Percentiles rank a stretch among this genome's conserved stretches.
Conservation (phyloP, 306 rosid genomes). For the Cucurbita argyrosperma region DNA sequence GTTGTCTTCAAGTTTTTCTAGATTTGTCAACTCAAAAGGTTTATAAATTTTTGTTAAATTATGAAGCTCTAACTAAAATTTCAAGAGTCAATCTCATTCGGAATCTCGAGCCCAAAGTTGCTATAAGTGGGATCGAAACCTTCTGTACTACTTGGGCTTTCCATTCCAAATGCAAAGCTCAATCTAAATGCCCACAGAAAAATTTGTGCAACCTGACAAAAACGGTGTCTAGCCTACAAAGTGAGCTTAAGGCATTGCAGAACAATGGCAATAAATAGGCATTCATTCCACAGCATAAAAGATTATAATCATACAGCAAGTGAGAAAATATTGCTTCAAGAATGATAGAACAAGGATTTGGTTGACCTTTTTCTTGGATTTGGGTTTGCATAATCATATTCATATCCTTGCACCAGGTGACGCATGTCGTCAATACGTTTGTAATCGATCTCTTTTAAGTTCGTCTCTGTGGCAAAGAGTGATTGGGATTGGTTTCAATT, state of each 20-base stretch:
- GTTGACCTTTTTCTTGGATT: not conserved
- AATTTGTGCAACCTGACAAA: not conserved
- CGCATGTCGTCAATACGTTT: not conserved
- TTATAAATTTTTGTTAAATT: not conserved
- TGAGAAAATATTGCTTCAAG: not conserved
- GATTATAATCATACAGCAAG: not conserved
- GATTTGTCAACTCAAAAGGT: not conserved
- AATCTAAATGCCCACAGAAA: not conserved
- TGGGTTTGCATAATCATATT: not conserved
- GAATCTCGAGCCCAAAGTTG: not conserved
- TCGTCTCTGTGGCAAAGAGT: not conserved
- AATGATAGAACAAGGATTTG: not conserved
- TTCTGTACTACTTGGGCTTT: not conserved
- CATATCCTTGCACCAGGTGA: not conserved
- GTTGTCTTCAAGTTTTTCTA: not conserved
- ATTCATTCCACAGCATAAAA: not conserved
- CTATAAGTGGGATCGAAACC: not conserved
- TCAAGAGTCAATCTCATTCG: not conserved
- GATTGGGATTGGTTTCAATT: not conserved
- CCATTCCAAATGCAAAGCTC: not conserved
- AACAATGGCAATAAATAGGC: not conserved
- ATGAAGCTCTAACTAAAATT: not conserved
- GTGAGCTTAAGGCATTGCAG: not conserved
- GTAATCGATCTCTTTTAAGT: not conserved
- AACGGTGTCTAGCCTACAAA: not conserved